Conservation (phyloP, 2,329 filamentous ascomycete genomes). For the Apiospora koreana region DNA sequence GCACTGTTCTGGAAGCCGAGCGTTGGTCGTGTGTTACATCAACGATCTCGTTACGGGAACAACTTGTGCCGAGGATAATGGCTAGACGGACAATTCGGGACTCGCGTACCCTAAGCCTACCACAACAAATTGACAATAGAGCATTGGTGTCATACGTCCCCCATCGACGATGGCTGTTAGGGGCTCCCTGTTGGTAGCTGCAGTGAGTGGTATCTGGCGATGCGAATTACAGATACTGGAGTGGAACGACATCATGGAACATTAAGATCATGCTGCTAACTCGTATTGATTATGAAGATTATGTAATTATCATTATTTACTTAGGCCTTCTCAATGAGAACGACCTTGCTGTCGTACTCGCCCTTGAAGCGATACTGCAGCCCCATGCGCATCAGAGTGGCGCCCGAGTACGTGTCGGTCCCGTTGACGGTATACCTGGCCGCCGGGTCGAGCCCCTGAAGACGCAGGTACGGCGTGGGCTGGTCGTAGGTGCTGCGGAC, state of each 20-base stretch:
- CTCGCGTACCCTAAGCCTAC: too few relatives aligned
- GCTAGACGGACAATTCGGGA: too few relatives aligned
- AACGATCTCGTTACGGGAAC: too few relatives aligned
- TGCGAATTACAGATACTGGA: neutral
- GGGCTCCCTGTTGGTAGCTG: too few relatives aligned
- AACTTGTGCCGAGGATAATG: too few relatives aligned
- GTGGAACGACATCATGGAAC: neutral
- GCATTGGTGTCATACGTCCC: too few relatives aligned
- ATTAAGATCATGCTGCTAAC: neutral
- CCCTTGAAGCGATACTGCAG: slow-evolving; percentile 52
- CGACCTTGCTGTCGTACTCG: slow-evolving; percentile 59
- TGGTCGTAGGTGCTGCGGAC: slow-evolving; percentile 54
- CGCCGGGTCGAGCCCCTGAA: slow-evolving; percentile 57
- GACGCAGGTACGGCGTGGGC: slow-evolving; percentile 50
- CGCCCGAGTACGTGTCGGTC: slow-evolving; percentile 50
- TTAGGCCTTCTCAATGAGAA: slow-evolving; percentile 46
- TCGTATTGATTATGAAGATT: neutral
- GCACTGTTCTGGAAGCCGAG: neutral
- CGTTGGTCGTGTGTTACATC: too few relatives aligned
- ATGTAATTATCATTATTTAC: neutral
- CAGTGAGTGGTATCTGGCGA: too few relatives aligned
- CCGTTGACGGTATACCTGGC: slow-evolving; percentile 55
- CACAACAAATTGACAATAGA: too few relatives aligned
- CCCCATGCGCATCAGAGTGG: slow-evolving; percentile 63
- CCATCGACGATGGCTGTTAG: neutral